Evolutionary conservation across 1,139 yeast genomes (phyloP).

Genomic region (Debaryomycetaceae sp.): DNA sequence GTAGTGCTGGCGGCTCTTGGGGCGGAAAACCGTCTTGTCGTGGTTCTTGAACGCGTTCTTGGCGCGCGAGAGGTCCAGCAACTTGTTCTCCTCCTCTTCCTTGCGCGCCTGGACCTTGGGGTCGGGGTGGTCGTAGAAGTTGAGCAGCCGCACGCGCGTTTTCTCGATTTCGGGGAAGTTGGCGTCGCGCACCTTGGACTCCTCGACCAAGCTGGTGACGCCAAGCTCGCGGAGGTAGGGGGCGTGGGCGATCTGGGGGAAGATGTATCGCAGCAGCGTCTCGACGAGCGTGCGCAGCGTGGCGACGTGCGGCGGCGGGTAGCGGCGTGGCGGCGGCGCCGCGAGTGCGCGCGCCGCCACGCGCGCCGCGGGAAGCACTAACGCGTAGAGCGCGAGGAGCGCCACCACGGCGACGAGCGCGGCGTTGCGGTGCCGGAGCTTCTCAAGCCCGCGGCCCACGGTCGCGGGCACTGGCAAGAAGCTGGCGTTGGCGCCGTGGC

Average conservation of each 20-base stretch:
- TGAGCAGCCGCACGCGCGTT: slow-evolving; percentile 31
- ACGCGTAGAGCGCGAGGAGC: slow-evolving; percentile 4
- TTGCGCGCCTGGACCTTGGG: slow-evolving; percentile 28
- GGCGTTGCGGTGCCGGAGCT: background rate
- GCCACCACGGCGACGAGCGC: background rate
- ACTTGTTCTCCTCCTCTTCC: slow-evolving; percentile 37
- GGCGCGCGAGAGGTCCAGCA: slow-evolving; percentile 39
- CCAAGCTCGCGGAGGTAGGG: slow-evolving; percentile 54
- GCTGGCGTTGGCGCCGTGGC: too few species aligned
- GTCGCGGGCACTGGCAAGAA: slow-evolving; percentile 35
- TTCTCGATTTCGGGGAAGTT: slow-evolving; percentile 35
- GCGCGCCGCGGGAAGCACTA: slow-evolving; percentile 6
- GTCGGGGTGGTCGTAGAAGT: slow-evolving; percentile 44
- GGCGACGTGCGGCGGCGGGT: slow-evolving; percentile 34
- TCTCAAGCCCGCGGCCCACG: slow-evolving; percentile 12
- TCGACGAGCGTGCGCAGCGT: slow-evolving; percentile 32
- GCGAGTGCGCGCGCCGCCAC: slow-evolving; percentile 9
- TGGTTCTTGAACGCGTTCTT: slow-evolving; percentile 59
- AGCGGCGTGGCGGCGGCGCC: slow-evolving; percentile 11
- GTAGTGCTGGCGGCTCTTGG: slow-evolving; percentile 32
- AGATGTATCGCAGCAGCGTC: slow-evolving; percentile 51
- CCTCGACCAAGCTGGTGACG: slow-evolving; percentile 44
- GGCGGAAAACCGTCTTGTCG: slow-evolving; percentile 56
- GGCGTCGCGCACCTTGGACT: slow-evolving; percentile 36
- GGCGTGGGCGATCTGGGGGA: slow-evolving; percentile 67